phyloP scores from a whole-genome alignment of 164 flowering plant species.

The Umbilicus rupestris region DNA sequence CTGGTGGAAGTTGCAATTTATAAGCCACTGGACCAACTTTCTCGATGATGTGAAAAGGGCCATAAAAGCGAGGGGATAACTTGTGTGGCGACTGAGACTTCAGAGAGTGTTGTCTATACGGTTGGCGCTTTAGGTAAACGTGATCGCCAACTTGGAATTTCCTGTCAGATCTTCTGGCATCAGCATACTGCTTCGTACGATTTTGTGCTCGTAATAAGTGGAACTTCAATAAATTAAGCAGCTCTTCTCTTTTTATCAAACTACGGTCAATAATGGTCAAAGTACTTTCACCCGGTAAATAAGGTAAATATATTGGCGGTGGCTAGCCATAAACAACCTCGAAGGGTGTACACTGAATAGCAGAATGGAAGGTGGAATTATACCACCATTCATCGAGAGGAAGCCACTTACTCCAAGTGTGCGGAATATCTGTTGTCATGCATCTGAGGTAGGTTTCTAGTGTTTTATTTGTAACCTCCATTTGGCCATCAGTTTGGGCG shows the following conservation, averaged over 20 bases:
- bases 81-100: not conserved
- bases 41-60: not conserved
- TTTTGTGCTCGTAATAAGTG: not conserved
- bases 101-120: not conserved
- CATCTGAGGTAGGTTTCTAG: conserved; percentile 7
- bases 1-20: not conserved
- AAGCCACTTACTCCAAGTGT: conserved; percentile 3
- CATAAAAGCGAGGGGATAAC: not conserved
- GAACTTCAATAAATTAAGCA: not conserved
- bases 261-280: not conserved
- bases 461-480: not conserved
- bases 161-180: not conserved
- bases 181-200: not conserved
- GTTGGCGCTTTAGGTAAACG: not conserved
- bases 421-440: not conserved
- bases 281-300: not conserved
- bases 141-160: not conserved
- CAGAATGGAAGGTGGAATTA: conserved; percentile 10
- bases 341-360: conserved; percentile 5
- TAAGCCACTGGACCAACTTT: not conserved
- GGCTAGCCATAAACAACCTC: not conserved
- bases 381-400: conserved; percentile 12
- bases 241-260: not conserved
- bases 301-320: not conserved
- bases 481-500: conserved; percentile 11